phyloP scores from a whole-genome alignment of 345 rosid genomes.

The Cardamine occulta region DNA sequence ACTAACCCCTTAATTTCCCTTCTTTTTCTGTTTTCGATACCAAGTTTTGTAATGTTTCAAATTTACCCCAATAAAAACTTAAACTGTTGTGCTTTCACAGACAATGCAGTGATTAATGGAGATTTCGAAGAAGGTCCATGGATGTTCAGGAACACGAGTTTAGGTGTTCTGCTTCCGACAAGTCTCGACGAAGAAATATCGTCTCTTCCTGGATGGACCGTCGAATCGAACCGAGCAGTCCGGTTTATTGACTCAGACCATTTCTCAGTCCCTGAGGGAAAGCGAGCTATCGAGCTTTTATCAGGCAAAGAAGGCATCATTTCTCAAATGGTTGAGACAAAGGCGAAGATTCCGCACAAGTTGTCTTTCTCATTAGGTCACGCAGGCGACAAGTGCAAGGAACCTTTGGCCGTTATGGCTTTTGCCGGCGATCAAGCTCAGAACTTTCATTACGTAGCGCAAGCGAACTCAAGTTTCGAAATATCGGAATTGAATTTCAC shows the following conservation, averaged over 20 bases:
- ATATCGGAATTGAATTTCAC: conserved; percentile 71
- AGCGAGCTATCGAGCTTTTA: conserved; percentile 80
- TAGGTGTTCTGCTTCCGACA: conserved; percentile 87
- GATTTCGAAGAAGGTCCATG: conserved; percentile 95
- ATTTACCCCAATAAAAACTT: background rate
- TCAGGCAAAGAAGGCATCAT: conserved; percentile 97
- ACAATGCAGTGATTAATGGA: conserved; percentile 82
- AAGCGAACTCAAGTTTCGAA: conserved; percentile 70
- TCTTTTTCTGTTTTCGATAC: background rate
- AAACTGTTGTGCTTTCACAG: conserved; percentile 42
- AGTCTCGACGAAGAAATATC: conserved; percentile 83
- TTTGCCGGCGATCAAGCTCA: conserved; percentile 94
- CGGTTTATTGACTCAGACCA: conserved; percentile 87
- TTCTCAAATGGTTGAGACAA: conserved; percentile 90
- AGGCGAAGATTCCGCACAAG: conserved; percentile 53
- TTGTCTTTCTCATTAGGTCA: conserved; percentile 78
- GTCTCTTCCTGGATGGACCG: conserved; percentile 91
- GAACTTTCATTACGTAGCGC: conserved; percentile 67
- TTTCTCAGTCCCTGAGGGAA: conserved; percentile 77
- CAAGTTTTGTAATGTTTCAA: background rate
- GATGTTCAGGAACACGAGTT: conserved; percentile 79
- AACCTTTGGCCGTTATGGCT: conserved; percentile 86
- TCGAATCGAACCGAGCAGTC: conserved; percentile 85
- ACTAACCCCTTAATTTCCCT: background rate
- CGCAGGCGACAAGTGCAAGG: conserved; percentile 84